These are phyloP conservation scores for Fusarium phyllophilum DNA, from an alignment of 2,329 filamentous ascomycete species.

Conservation along the genomic window DNA sequence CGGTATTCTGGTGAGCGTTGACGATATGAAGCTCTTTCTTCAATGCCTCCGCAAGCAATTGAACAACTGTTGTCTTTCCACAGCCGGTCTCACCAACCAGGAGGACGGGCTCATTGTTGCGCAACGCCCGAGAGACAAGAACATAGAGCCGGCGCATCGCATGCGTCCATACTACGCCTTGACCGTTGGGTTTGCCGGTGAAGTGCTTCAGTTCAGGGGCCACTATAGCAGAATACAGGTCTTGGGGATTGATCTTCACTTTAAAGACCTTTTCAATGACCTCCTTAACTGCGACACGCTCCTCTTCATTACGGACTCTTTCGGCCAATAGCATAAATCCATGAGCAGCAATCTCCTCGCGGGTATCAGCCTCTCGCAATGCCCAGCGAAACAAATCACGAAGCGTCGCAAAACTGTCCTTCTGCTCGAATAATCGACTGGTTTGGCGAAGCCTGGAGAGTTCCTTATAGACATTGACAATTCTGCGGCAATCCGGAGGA, in stretches of 20 bases:
- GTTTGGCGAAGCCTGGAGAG: slow-evolving; percentile 90
- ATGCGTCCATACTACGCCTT: slow-evolving; percentile 89
- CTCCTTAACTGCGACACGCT: slow-evolving; percentile 83
- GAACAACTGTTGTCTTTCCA: slow-evolving; percentile 96
- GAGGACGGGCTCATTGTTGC: slow-evolving; percentile 92
- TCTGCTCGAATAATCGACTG: slow-evolving; percentile 92
- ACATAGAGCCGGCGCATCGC: slow-evolving; percentile 94
- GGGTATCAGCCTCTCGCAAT: slow-evolving; percentile 81
- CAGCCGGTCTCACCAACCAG: slow-evolving; percentile 97
- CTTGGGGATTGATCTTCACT: slow-evolving; percentile 78
- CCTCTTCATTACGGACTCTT: slow-evolving; percentile 89
- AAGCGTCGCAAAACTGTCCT: slow-evolving; percentile 95
- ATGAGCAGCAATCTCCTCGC: slow-evolving; percentile 89
- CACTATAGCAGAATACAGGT: slow-evolving; percentile 73
- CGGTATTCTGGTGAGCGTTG: slow-evolving; percentile 98
- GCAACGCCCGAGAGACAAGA: slow-evolving; percentile 85
- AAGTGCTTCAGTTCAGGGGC: slow-evolving; percentile 66
- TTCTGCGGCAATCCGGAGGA: slow-evolving; percentile 88
- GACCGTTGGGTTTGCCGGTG: slow-evolving; percentile 58
- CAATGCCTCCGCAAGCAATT: slow-evolving; percentile 86
- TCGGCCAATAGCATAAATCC: slow-evolving; percentile 97
- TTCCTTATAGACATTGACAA: slow-evolving; percentile 94
- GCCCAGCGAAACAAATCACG: slow-evolving; percentile 98
- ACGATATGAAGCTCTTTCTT: slow-evolving; percentile 83
- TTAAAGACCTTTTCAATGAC: slow-evolving; percentile 93